phyloP scores from a whole-genome alignment of 495 filamentous ascomycete species.

The Articulospora tetracladia region DNA sequence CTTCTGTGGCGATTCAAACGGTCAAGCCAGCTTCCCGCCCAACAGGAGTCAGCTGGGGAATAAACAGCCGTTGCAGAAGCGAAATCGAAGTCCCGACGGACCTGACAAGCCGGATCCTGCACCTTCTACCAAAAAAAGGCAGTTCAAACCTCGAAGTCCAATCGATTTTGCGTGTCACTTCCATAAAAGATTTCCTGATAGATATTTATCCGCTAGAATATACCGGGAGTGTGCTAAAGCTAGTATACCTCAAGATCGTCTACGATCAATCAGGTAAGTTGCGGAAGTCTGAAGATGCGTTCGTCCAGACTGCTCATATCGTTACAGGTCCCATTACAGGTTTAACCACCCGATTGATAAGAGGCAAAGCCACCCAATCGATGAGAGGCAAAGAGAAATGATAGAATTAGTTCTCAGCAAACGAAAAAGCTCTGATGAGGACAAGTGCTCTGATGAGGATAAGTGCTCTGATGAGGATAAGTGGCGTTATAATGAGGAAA shows the following conservation, averaged over 20 bases:
- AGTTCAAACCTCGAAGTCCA: background rate
- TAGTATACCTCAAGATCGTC: background rate
- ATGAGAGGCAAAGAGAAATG: background rate
- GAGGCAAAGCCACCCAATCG: background rate
- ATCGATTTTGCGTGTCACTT: background rate
- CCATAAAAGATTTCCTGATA: background rate
- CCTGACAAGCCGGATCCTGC: background rate
- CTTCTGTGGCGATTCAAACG: background rate
- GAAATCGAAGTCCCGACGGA: background rate
- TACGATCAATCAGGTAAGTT: background rate
- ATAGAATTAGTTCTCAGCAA: background rate
- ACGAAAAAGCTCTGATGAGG: background rate
- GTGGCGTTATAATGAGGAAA: background rate
- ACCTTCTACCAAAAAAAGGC: background rate
- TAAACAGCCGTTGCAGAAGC: background rate
- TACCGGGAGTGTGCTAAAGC: background rate
- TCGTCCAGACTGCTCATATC: background rate
- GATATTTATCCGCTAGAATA: background rate
- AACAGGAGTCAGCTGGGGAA: background rate
- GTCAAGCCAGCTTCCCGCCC: background rate
- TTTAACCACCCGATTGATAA: background rate
- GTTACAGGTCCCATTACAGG: background rate
- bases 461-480: no score
- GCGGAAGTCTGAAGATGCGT: background rate
- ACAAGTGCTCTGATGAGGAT: no score